Percentiles rank a stretch among this genome's conserved stretches.
Evolutionary conservation across 345 rosid species (phyloP).

Genomic region (Orychophragmus violaceus): DNA sequence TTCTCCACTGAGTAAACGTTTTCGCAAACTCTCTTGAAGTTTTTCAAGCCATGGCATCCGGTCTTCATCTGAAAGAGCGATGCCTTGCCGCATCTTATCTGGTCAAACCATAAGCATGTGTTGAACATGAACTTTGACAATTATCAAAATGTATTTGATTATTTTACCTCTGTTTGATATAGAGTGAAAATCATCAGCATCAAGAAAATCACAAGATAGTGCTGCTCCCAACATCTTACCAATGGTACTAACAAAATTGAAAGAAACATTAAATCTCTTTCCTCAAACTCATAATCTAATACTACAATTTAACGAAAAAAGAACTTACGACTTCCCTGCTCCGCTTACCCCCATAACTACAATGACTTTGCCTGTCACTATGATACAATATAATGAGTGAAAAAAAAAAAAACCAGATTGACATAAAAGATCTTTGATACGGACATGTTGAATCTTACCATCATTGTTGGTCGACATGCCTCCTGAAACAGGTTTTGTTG

Average conservation of each 20-base stretch:
- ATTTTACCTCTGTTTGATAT: constrained; percentile 58
- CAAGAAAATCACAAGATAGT: constrained; percentile 58
- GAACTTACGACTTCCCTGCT: constrained; percentile 66
- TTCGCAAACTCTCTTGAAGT: constrained; percentile 41
- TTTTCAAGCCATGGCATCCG: constrained; percentile 75
- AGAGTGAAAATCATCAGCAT: constrained; percentile 86
- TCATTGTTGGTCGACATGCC: neutral
- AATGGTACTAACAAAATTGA: constrained; percentile 47
- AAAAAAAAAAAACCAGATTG: neutral
- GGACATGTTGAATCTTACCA: constrained; percentile 5
- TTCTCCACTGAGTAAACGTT: constrained; percentile 31
- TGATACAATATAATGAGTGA: neutral
- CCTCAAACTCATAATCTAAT: neutral
- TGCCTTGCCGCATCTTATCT: constrained; percentile 74
- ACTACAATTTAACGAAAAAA: neutral
- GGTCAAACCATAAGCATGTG: neutral
- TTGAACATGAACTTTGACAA: neutral
- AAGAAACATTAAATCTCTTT: neutral
- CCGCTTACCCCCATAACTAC: constrained; percentile 78
- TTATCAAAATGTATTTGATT: neutral
- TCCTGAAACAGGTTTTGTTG: neutral
- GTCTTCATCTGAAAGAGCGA: constrained; percentile 66
- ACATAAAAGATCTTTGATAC: neutral
- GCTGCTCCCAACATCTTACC: constrained; percentile 53
- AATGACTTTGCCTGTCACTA: constrained; percentile 34